These are phyloP conservation scores for Isoetes engelmannii DNA, from an alignment of 83 land plant species.

Conservation along the genomic window DNA sequence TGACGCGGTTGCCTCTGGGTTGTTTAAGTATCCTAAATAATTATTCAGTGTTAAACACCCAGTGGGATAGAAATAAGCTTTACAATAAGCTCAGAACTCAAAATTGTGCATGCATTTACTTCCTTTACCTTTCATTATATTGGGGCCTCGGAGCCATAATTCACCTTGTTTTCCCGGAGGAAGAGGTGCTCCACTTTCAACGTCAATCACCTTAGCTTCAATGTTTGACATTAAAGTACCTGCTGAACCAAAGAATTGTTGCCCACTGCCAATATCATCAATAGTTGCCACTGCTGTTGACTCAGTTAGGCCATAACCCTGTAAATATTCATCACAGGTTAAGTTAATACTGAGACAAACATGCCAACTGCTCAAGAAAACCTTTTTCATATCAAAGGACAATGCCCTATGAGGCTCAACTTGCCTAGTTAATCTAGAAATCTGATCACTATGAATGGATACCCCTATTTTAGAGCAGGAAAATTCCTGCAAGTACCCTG, in stretches of 20 bases:
- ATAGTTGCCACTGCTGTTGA: conserved; percentile 44
- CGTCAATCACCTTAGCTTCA: conserved; percentile 53
- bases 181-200: conserved; percentile 44
- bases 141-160: conserved; percentile 71
- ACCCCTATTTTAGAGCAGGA: not conserved
- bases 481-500: no score
- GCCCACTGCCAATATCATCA: conserved; percentile 26
- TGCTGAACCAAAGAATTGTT: conserved; percentile 44
- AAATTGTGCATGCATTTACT: no score
- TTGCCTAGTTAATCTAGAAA: not conserved
- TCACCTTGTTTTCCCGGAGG: conserved; percentile 64
- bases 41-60: not conserved
- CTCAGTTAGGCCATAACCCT: conserved; percentile 98
- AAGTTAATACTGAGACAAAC: not conserved
- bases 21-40: conserved; percentile 48
- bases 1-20: conserved; percentile 44
- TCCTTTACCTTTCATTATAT: conserved; percentile 63
- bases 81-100: no score
- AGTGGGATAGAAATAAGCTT: not conserved
- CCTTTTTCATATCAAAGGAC: not conserved
- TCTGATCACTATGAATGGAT: not conserved
- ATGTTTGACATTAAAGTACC: conserved; percentile 51
- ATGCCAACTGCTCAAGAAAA: not conserved
- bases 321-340: conserved; percentile 15
- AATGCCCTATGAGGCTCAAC: not conserved